Conservation (phyloP, 306 rosid species). For the Vigna nakashimae region DNA sequence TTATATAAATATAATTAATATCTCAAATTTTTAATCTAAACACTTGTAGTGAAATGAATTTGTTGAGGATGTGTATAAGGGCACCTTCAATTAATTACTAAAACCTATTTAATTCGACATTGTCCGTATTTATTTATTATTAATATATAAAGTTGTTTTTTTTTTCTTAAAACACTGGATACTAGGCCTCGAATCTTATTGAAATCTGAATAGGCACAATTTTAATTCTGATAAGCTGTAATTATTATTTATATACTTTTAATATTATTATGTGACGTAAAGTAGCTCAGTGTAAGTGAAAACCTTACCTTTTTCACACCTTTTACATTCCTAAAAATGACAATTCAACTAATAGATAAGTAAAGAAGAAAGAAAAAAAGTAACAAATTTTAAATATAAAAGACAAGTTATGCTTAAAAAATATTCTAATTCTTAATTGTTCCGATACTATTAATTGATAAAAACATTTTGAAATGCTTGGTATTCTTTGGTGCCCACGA, state of each 20-base stretch:
- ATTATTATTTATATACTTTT: not conserved
- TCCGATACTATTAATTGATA: not conserved
- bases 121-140: no score
- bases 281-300: not conserved
- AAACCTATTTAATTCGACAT: no score
- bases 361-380: not conserved
- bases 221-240: not conserved
- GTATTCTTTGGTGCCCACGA: not conserved
- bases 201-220: not conserved
- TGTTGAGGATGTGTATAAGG: no score
- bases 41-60: no score
- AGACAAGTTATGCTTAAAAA: not conserved
- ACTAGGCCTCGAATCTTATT: not conserved
- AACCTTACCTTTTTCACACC: not conserved
- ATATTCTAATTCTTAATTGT: not conserved
- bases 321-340: constrained; percentile 1
- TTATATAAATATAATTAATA: no score
- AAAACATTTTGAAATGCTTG: not conserved
- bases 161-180: no score
- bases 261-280: not conserved
- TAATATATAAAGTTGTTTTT: no score
- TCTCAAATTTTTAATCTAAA: no score
- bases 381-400: not conserved
- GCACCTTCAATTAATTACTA: no score
- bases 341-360: not conserved